Base-by-base conservation (phyloP, 2,329 filamentous ascomycete species). In the Zymoseptoria brevis region DNA sequence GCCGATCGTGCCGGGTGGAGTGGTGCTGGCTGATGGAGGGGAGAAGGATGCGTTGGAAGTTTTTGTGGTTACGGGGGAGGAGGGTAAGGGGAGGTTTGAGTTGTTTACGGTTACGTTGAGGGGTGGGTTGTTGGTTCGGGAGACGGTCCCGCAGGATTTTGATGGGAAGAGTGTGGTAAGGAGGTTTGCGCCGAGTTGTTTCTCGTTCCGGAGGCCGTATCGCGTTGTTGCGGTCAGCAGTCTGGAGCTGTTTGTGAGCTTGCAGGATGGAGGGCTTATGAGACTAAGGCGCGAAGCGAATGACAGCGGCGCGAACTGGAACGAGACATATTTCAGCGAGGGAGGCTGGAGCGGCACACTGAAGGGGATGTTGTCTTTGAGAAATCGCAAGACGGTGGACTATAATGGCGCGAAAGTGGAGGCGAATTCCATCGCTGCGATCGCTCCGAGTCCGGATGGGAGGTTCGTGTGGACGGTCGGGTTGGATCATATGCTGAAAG, bases 81-180 rank as follows among this genome's bases (percentile, higher is more conserved):
- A 16, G 29, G 22, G 13, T 0, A 53, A 53, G 22, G 83, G 85
- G 62, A 79, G 83, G n/a, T 89, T 87, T 69, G 85, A 90, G 64
- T 80, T 99, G 19, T 92, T 92, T 75, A 91, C 89, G 11, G 81
- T 99, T 65, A 87, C 83, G n/a, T 75, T 99, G 54, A 86, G 87
- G 60, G 87, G 89, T 29, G 89, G 94, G 66, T 87, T 89, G 70
- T 96, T 97, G 73, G 82, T 86, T 61, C 86, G 85, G 72, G 62
- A 67, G 53, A 65, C 56, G 29, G 64, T 67, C 22, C 80, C 82
- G 60, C 83, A 87, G 16, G 90, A 95, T 65, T 83, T 87, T 55
- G 87, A 88, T 59, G 77, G 91, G n/a, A 81, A 81, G 35, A 88
- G 91, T 57, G 85, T 87, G 73, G 92, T 87, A 77, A 92, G 89